Evolutionary conservation across 768 basidiomycete genomes (phyloP).

Genomic region (Mrakia gelida): DNA sequence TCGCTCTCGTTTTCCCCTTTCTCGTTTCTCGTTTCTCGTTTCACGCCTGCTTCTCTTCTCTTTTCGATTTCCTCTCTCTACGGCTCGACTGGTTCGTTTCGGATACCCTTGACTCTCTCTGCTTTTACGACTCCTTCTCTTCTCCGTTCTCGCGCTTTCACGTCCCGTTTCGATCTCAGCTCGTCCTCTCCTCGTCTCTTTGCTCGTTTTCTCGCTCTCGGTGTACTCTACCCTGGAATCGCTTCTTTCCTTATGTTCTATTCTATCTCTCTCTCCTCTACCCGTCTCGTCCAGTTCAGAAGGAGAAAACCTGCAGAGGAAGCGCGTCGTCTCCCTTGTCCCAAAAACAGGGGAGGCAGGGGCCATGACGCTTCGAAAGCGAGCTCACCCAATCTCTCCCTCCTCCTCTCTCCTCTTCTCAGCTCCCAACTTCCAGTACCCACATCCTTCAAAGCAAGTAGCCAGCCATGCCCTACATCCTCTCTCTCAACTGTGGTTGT

Average conservation of each 20-base stretch:
- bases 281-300: not conserved
- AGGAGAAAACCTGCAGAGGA: no score
- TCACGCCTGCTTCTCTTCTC: not conserved
- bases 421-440: not conserved
- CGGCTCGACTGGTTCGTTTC: not conserved
- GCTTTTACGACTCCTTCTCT: not conserved
- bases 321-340: no score
- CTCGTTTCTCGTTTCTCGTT: not conserved
- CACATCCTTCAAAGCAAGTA: no score
- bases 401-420: not conserved
- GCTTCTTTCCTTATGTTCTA: not conserved
- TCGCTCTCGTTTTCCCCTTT: no score
- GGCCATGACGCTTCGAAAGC: no score
- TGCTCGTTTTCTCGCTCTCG: not conserved
- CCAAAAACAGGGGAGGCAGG: no score
- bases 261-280: not conserved
- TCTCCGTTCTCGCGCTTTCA: not conserved
- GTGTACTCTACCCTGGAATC: constrained; percentile 8
- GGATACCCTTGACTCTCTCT: not conserved
- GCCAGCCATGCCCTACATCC: constrained; percentile 14
- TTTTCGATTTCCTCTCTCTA: not conserved
- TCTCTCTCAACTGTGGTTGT: constrained; percentile 29
- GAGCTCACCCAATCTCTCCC: not conserved
- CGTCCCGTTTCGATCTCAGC: not conserved
- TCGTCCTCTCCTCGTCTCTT: not conserved